Evolutionary conservation across 2,329 filamentous ascomycete species (phyloP), one percentile per base, ranked within the genome.

Genomic region (Zymoseptoria pseudotritici): DNA sequence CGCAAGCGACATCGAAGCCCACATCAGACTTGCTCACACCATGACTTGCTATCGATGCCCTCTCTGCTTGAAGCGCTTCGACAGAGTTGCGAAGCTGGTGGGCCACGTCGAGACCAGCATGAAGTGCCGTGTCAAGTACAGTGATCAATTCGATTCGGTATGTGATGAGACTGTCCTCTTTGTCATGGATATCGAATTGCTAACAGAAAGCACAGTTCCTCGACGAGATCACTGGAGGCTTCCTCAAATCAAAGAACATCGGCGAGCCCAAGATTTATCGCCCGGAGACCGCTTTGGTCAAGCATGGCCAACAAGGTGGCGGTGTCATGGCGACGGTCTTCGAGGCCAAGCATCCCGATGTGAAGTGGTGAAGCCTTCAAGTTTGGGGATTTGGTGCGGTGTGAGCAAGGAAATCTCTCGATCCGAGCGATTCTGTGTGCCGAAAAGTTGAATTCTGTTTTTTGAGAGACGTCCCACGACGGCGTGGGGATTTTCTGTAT

Each of bases 161-260:
- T 31, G 63, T 62, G 10, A 19, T 17, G 17, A 24, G 11, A 8
- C 9, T 19, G 5, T n/a, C 11, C 17, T 20, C 20, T 10, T n/a
- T 11, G 13, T 42, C 10, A 31, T 26, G 19, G 36, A 19, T 21
- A 13, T 36, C 3, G 17, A 13, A 2, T 17, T 21, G 21, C 58
- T 62, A 13, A 63, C 54, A 36, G 20, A 26, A 9, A 10, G 54
- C 22, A 7, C 56, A 68, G 65, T 62, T 69, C 24, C 67, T 79
- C 24, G 70, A 75, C 56, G 70, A 72, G n/a, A 63, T 78, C 19
- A 77, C 76, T 0, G 77, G 77, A 2, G 77, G 77, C 13, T 78
- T 78, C 36, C 56, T 70, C 19, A 58, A 61, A 17, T 61, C 63
- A 2, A 61, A 67, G 57, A 55, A 58, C 2, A 53, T 66, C 4